Evolutionary conservation across 768 basidiomycete genomes (phyloP).

Genomic region (Hygrophorus russula): DNA sequence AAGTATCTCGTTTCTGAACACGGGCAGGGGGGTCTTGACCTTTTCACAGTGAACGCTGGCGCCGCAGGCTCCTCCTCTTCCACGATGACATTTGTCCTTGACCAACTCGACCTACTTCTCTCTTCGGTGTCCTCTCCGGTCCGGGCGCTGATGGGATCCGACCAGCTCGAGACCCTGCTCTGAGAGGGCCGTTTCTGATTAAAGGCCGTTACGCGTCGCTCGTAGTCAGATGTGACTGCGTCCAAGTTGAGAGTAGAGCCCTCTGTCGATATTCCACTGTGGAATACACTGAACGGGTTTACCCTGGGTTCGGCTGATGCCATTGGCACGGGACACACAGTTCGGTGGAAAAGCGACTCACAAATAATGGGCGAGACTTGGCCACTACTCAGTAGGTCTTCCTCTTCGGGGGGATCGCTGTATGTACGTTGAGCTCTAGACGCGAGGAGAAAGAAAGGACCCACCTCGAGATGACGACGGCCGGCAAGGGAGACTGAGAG

Average conservation of each 20-base stretch:
- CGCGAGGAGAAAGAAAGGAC: too few species aligned
- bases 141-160: conserved; percentile 15
- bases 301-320: conserved; percentile 4
- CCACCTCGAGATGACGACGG: too few species aligned
- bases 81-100: conserved; percentile 1
- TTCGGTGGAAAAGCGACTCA: conserved; percentile 18
- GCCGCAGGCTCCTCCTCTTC: conserved; percentile 5
- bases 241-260: conserved; percentile 10
- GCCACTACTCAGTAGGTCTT: conserved; percentile 67
- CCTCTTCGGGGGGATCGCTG: conserved; percentile 36
- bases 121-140: conserved; percentile 1
- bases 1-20: background rate
- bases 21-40: background rate
- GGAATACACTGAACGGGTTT: conserved; percentile 5
- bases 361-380: conserved; percentile 62
- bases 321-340: background rate
- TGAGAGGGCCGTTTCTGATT: conserved; percentile 33
- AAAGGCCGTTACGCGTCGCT: conserved; percentile 24
- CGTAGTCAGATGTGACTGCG: conserved; percentile 17
- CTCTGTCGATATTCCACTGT: conserved; percentile 10
- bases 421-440: background rate
- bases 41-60: background rate
- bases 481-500: too few species aligned
- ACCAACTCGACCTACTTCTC: background rate
- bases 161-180: conserved; percentile 36